Evolutionary conservation across 176 grass and related monocot genomes (phyloP).

Genomic region (Carex myosuroides): DNA sequence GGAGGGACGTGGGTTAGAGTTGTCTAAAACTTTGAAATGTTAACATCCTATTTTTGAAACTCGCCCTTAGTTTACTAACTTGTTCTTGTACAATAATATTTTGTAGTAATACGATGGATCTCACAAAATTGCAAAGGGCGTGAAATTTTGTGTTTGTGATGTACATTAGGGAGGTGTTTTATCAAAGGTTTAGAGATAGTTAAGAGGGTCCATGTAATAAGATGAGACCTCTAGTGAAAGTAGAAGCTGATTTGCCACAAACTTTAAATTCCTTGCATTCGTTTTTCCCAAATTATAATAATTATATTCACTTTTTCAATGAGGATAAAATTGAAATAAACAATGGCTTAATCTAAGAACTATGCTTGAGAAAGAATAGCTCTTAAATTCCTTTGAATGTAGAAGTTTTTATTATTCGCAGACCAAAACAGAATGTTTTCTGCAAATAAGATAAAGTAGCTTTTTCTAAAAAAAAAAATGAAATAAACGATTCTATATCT

Average conservation of each 20-base stretch:
- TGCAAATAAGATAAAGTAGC: no score
- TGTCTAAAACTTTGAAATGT: constrained; percentile 35
- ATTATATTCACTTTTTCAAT: not conserved
- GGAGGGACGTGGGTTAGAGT: constrained; percentile 95
- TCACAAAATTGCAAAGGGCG: not conserved
- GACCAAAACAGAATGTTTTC: no score
- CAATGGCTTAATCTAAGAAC: not conserved
- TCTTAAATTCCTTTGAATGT: no score
- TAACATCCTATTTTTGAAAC: not conserved
- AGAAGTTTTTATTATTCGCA: no score
- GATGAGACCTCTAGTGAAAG: not conserved
- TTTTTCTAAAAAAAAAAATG: no score
- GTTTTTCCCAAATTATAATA: not conserved
- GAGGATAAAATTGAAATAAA: not conserved
- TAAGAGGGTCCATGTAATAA: not conserved
- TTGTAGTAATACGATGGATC: not conserved
- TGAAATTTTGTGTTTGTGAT: not conserved
- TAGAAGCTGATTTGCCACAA: not conserved
- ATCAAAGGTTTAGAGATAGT: not conserved
- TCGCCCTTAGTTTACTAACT: not conserved
- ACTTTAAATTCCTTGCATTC: not conserved
- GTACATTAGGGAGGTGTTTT: not conserved
- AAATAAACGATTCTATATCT: not conserved
- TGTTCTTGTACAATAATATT: not conserved
- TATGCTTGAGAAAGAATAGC: not conserved